Percentiles rank a stretch among this genome's conserved stretches.
Evolutionary conservation across 495 filamentous ascomycete genomes (phyloP).

Genomic region (Xylaria nigripes): DNA sequence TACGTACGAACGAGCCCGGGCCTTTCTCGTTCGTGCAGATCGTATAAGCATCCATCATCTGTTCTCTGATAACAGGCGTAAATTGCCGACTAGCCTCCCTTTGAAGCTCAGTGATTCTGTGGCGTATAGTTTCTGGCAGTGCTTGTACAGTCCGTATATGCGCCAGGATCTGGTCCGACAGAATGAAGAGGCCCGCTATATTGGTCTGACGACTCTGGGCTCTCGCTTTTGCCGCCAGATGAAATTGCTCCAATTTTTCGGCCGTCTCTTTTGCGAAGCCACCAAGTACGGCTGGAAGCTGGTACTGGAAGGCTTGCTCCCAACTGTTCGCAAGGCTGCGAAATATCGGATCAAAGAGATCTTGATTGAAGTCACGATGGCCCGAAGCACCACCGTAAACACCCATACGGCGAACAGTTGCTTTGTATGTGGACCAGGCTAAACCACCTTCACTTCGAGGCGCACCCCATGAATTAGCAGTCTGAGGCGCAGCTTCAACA

Average conservation of each 20-base stretch:
- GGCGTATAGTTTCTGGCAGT: conserved; percentile 22
- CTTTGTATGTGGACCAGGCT: conserved; percentile 53
- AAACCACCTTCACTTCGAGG: conserved; percentile 40
- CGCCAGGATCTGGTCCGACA: conserved; percentile 34
- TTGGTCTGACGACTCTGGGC: conserved; percentile 14
- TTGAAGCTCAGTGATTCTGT: conserved; percentile 37
- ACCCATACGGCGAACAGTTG: conserved; percentile 44
- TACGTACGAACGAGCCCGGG: conserved; percentile 43
- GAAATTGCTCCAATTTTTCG: conserved; percentile 28
- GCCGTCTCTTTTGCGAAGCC: conserved; percentile 6
- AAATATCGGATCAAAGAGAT: conserved; percentile 46
- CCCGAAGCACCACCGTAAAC: conserved; percentile 29
- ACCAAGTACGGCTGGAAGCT: conserved; percentile 19
- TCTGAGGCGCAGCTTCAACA: conserved; percentile 28
- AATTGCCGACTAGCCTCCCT: conserved; percentile 51
- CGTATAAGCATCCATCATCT: conserved; percentile 44
- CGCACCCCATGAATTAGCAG: conserved; percentile 43
- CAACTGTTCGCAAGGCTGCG: conserved; percentile 45
- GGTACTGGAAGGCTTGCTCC: conserved; percentile 47
- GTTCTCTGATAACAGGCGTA: conserved; percentile 39
- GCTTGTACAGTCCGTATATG: conserved; percentile 35
- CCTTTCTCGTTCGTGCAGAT: conserved; percentile 41
- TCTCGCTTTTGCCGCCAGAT: conserved; percentile 26
- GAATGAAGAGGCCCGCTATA: conserved; percentile 19
- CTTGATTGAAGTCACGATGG: conserved; percentile 41